Evolutionary conservation across 257 asterid species (phyloP), one percentile per base, ranked within the genome.

Genomic region (Nicotiana benthamiana): DNA sequence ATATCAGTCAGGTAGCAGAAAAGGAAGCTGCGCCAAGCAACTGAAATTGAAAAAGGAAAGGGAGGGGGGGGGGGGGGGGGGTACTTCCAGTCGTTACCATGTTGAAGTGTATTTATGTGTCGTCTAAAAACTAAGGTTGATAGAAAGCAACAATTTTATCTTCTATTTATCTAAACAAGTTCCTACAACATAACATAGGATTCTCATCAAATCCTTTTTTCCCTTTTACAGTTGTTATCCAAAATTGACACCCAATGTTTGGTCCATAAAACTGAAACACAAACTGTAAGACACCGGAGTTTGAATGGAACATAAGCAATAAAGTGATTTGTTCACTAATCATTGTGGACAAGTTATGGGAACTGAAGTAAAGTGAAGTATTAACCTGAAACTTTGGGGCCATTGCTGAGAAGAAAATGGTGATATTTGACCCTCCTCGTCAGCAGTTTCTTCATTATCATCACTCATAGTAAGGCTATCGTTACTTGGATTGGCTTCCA

Each of bases 351-450:
- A 18, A 77, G 24, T 34, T 75, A 75, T 7, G 24, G 20, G 15
- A 26, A 13, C 20, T 10, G 57, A 85, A 62, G 46, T 59, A 20
- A 72, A 26, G 30, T 18, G 52, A 4, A 60, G n/a, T 6, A 36
- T 13, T 30, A 83, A 94, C 98, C 93, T 90, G 89, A 91, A 86
- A 85, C 98, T 94, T 89, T 93, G 98, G 68, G 98, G 98, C 98
- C 97, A 94, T 82, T 90, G 96, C 75, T 89, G 97, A 32, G 93
- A 88, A 81, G 75, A 64, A 59, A 84, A 51, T 15, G 97, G 91
- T 40, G 90, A 84, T 62, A 88, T 83, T 9, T 85, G 85, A 28
- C 12, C 83, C 16, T 81, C 86, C 15, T 36, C 79, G 11, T 22
- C 86, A 77, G 6, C 75, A 43, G 48, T 40, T 4, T 83, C 90